A percentile compares a stretch with the other conserved stretches of the same genome.
Evolutionary conservation across 2,329 filamentous ascomycete species (phyloP).

Genomic region (Aspergillus jensenii): DNA sequence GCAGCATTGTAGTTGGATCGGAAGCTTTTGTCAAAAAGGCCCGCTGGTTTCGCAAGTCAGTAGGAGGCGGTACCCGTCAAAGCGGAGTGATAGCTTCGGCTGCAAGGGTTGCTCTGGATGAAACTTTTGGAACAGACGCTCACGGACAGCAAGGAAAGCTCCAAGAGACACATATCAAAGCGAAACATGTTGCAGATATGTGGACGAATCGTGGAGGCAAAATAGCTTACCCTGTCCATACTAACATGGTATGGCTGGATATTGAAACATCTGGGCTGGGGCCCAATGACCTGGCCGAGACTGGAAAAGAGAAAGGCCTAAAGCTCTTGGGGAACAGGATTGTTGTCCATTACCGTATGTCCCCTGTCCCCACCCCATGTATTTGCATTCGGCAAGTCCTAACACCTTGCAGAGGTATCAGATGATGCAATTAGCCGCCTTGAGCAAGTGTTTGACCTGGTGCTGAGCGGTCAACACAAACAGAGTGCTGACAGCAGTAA

Average conservation of each 20-base stretch:
- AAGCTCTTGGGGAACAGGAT: conserved; percentile 58
- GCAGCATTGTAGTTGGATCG: conserved; percentile 68
- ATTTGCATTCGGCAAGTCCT: conserved; percentile 16
- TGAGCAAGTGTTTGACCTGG: conserved; percentile 54
- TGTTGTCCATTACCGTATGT: conserved; percentile 66
- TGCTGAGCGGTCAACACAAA: conserved; percentile 32
- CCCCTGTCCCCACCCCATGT: background rate
- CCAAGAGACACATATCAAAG: conserved; percentile 59
- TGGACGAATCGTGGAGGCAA: conserved; percentile 72
- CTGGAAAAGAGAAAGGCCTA: conserved; percentile 59
- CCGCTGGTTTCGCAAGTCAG: conserved; percentile 74
- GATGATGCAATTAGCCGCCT: conserved; percentile 61
- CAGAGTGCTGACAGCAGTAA: conserved; percentile 33
- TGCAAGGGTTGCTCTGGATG: conserved; percentile 73
- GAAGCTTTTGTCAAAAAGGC: conserved; percentile 63
- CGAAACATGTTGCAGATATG: conserved; percentile 60
- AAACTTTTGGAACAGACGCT: conserved; percentile 67
- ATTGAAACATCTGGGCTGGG: conserved; percentile 60
- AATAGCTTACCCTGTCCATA: conserved; percentile 69
- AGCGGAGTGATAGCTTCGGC: conserved; percentile 74
- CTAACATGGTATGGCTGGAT: conserved; percentile 92
- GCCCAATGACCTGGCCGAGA: conserved; percentile 53
- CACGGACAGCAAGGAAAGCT: conserved; percentile 63
- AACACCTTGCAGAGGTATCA: conserved; percentile 56
- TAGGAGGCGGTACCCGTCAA: conserved; percentile 77